Base-by-base conservation (phyloP, 345 rosid species). In the Citrus hindsii region DNA sequence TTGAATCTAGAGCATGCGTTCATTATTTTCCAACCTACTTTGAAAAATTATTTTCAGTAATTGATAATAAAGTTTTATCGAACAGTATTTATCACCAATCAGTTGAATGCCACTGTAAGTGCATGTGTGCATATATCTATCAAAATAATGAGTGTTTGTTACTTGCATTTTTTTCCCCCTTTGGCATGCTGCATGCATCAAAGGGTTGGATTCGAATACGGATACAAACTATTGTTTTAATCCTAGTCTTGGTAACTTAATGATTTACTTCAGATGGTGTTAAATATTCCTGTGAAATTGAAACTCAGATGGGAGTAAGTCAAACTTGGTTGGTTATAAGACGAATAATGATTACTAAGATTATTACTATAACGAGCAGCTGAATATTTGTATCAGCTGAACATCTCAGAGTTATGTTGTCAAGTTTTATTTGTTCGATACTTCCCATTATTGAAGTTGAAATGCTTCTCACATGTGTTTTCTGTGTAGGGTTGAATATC, bases 401-500 rank as follows among this genome's bases (percentile, higher is more conserved):
- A 48, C 6, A 48, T 48, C 55, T 0, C 53, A 13, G 55, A 16
- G 55, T 48, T 48, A 16, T 48, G 21, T 48, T 48, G 55, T 48
- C 4, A 48, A 48, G 6, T 14, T 48, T 40, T 48, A 1, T 14
- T 48, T 48, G 55, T 48, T 48, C 21, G 3, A 40, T 40, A 40
- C 55, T 48, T 48, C 55, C 55, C 55, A 48, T 48, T 48, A 14
- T 35, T 53, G 18, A 22, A 8, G 32, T 64, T 63, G 18, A 81
- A 58, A 40, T 76, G 73, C 73, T 68, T 63, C 46, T 25, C 8
- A 73, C 46, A 28, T 66, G 66, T 38, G 69, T 61, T 35, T 59
- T 40, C 35, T 75, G 28, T 79, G 79, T 86, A 94, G 98, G 93
- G 98, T 92, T 22, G 95, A 96, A 84, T 90, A 86, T 83, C 95